Evolutionary conservation across 305 asterid species (phyloP).

Genomic region (Ilex paraguariensis): DNA sequence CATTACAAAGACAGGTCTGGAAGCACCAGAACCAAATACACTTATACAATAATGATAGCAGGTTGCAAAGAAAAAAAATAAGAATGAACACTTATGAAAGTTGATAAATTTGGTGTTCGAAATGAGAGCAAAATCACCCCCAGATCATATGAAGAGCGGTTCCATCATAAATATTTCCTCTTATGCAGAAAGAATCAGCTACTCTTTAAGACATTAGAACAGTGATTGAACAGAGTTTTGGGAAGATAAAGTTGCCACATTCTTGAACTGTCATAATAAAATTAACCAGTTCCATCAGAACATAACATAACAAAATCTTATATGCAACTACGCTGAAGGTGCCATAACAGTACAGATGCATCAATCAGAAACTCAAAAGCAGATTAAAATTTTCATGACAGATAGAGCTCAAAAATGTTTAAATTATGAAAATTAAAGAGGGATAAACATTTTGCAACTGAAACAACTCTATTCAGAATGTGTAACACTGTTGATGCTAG

Average conservation of each 20-base stretch:
- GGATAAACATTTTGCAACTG: no score
- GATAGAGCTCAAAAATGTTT: no score
- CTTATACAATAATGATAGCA: slow-evolving; percentile 24
- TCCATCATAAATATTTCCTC: slow-evolving; percentile 17
- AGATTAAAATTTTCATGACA: no score
- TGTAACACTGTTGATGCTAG: no score
- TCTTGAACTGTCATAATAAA: slow-evolving; percentile 60
- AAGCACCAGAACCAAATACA: slow-evolving; percentile 35
- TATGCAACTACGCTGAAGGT: not conserved
- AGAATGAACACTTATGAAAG: slow-evolving; percentile 34
- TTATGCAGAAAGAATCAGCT: slow-evolving; percentile 22
- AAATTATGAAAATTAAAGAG: no score
- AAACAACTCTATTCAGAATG: no score
- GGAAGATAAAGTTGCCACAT: slow-evolving; percentile 63
- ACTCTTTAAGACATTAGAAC: slow-evolving; percentile 29
- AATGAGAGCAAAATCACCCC: not conserved
- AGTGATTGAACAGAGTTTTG: slow-evolving; percentile 44
- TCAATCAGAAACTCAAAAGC: no score
- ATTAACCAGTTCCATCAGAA: slow-evolving; percentile 10
- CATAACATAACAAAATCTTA: not conserved
- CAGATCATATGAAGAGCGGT: no score
- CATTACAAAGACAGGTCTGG: slow-evolving; percentile 24
- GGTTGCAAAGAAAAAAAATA: slow-evolving; percentile 23
- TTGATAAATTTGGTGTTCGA: slow-evolving; percentile 14
- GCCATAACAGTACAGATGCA: not conserved